Evolutionary conservation across 768 basidiomycete genomes (phyloP).

Genomic region (Mycena leptocephala): DNA sequence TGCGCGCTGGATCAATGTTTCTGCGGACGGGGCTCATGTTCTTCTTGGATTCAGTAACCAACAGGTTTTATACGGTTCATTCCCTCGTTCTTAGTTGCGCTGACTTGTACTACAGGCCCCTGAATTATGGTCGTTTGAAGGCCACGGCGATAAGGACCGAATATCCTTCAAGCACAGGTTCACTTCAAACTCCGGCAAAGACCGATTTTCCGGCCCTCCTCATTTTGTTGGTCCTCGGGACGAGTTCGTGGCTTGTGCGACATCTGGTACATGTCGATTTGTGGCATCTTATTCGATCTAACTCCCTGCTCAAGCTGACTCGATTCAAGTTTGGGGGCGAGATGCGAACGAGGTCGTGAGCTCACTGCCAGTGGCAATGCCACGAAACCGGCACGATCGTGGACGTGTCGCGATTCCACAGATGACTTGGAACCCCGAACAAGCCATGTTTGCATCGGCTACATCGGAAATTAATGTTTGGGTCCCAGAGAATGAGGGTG

Average conservation of each 20-base stretch:
- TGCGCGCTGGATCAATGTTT: slow-evolving; percentile 22
- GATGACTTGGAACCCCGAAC: slow-evolving; percentile 15
- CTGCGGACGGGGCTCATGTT: slow-evolving; percentile 8
- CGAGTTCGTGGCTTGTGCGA: slow-evolving; percentile 27
- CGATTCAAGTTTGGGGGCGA: slow-evolving; percentile 17
- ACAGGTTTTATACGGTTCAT: not conserved
- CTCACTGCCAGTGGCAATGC: not conserved
- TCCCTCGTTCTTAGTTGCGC: not conserved
- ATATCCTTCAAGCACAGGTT: slow-evolving; percentile 21
- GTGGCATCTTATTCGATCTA: not conserved
- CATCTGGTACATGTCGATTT: not conserved
- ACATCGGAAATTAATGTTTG: not conserved
- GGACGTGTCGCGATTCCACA: not conserved
- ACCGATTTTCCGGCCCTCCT: slow-evolving; percentile 21
- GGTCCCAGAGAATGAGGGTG: slow-evolving; percentile 12
- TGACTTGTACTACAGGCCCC: not conserved
- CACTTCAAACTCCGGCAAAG: slow-evolving; percentile 2
- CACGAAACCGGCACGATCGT: not conserved
- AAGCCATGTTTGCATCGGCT: slow-evolving; percentile 16
- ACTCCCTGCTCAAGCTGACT: not conserved
- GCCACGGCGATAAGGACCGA: not conserved
- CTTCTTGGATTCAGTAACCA: slow-evolving; percentile 20
- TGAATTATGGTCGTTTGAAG: slow-evolving; percentile 26
- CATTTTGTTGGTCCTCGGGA: slow-evolving; percentile 27
- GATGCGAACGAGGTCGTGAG: not conserved